A percentile compares a stretch with the other conserved stretches of the same genome.
Conservation (phyloP, 768 basidiomycete genomes). For the Xerocomellus dryophilus region DNA sequence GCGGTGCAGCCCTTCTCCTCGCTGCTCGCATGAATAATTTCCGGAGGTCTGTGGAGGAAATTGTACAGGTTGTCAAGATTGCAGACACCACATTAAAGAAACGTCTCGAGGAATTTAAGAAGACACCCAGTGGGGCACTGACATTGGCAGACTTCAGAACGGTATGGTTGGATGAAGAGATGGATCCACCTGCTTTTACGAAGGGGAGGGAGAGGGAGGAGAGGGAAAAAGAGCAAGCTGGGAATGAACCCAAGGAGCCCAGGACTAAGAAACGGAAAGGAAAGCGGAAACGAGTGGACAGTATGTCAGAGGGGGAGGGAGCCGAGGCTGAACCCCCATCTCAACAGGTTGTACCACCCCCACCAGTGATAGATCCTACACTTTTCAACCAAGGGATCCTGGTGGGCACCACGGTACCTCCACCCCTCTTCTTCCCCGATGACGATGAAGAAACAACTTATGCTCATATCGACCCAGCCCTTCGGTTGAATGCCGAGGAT, state of each 20-base stretch:
- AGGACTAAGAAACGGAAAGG: constrained; percentile 32
- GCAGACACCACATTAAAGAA: constrained; percentile 94
- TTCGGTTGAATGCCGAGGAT: constrained; percentile 34
- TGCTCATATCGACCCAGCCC: constrained; percentile 56
- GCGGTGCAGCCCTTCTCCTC: constrained; percentile 90
- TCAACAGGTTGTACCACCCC: constrained; percentile 19
- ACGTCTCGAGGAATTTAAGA: constrained; percentile 91
- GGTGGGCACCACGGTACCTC: constrained; percentile 42
- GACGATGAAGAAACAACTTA: constrained; percentile 39
- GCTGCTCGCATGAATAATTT: constrained; percentile 99
- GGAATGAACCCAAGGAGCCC: constrained; percentile 30
- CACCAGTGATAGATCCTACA: constrained; percentile 48
- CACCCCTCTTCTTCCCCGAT: constrained; percentile 45
- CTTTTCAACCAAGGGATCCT: constrained; percentile 69
- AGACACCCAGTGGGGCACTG: constrained; percentile 79
- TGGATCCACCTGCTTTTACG: constrained; percentile 87
- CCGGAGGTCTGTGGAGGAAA: constrained; percentile 86
- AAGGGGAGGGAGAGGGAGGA: constrained; percentile 73
- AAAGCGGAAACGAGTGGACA: constrained; percentile 41
- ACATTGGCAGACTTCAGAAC: constrained; percentile 88
- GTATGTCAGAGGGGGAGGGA: constrained; percentile 35
- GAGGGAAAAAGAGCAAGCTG: constrained; percentile 43
- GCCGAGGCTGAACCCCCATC: constrained; percentile 3
- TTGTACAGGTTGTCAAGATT: constrained; percentile 98
- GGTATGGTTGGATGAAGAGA: constrained; percentile 88